A percentile compares a stretch with the other conserved stretches of the same genome.
Conservation (phyloP, 1,284 basidiomycete genomes). For the Meripilus lineatus region DNA sequence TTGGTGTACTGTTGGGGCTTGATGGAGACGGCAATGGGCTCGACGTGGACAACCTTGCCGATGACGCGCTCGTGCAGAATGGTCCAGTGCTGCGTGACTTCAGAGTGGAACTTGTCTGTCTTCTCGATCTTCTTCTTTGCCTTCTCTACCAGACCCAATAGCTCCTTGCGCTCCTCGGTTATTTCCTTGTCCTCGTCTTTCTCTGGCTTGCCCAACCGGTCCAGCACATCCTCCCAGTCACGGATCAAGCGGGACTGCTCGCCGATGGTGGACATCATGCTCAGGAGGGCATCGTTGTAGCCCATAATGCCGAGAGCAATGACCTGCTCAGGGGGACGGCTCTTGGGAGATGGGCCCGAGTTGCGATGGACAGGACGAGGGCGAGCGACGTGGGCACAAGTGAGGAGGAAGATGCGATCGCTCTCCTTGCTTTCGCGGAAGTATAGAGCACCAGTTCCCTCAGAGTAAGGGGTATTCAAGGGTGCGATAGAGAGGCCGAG, state of each 20-base stretch:
- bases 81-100: conserved; percentile 16
- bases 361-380: neutral
- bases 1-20: conserved; percentile 9
- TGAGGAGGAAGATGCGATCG: neutral
- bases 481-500: conserved; percentile 1
- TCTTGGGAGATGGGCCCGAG: neutral
- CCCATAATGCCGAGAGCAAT: neutral
- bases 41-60: conserved; percentile 25
- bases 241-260: neutral
- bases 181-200: neutral
- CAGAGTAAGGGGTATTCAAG: neutral
- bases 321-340: neutral
- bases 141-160: neutral
- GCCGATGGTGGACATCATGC: neutral
- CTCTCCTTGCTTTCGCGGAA: neutral
- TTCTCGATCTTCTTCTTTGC: conserved; percentile 1
- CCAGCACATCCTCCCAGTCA: neutral
- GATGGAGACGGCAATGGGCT: conserved; percentile 14
- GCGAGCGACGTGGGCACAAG: neutral
- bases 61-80: conserved; percentile 21
- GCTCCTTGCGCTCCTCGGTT: neutral
- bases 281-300: neutral
- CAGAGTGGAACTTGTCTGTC: neutral
- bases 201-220: neutral
- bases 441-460: neutral